These are phyloP conservation scores for Mycena kentingensis DNA, from an alignment of 768 basidiomycete genomes.

Conservation along the genomic window DNA sequence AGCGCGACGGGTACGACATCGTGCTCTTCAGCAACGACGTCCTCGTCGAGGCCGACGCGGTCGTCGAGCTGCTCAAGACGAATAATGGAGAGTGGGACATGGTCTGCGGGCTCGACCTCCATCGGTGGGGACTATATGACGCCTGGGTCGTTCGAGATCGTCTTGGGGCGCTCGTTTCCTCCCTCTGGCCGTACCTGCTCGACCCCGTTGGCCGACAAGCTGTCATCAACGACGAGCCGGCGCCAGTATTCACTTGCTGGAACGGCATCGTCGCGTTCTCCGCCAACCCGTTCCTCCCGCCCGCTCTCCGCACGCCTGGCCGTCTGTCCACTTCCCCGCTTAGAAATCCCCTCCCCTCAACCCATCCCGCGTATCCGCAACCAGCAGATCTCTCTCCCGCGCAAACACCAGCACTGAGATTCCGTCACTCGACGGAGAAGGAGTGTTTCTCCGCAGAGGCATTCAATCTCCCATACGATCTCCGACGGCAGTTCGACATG, in stretches of 20 bases:
- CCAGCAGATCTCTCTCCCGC: conserved; percentile 26
- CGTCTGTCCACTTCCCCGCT: conserved; percentile 36
- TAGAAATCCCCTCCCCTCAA: conserved; percentile 27
- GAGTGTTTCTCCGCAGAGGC: conserved; percentile 43
- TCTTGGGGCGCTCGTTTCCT: conserved; percentile 31
- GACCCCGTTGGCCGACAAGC: conserved; percentile 37
- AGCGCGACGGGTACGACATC: conserved; percentile 38
- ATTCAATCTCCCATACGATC: conserved; percentile 45
- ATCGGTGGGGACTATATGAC: conserved; percentile 32
- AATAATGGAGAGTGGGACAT: conserved; percentile 43
- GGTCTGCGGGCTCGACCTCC: conserved; percentile 42
- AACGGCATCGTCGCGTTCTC: conserved; percentile 45
- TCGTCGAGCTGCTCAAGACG: conserved; percentile 42
- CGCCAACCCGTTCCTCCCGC: conserved; percentile 43
- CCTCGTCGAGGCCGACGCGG: conserved; percentile 39
- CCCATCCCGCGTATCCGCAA: conserved; percentile 31
- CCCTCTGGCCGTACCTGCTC: conserved; percentile 45
- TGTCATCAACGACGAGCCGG: conserved; percentile 40
- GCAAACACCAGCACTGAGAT: conserved; percentile 33
- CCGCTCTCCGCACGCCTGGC: conserved; percentile 33
- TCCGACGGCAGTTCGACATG: conserved; percentile 41
- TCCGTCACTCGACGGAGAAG: conserved; percentile 30
- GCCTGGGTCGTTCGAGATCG: conserved; percentile 41
- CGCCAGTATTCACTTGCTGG: conserved; percentile 48
- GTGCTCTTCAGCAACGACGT: conserved; percentile 48